phyloP scores from a whole-genome alignment of 805 yeast genomes.

The Yamadazyma tumulicola region DNA sequence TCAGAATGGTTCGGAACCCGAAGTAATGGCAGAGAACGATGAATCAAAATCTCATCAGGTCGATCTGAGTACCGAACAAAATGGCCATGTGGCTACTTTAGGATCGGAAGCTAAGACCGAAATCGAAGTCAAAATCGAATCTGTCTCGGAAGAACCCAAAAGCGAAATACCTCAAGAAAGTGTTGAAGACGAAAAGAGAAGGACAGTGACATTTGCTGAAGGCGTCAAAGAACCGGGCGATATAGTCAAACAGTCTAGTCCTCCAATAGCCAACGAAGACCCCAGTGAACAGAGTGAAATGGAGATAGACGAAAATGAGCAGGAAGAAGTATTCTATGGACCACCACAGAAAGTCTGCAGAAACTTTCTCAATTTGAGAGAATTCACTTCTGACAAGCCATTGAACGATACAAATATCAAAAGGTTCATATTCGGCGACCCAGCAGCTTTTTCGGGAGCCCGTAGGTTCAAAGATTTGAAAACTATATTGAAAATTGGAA shows the following conservation, averaged over 20 bases:
- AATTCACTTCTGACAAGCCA: constrained; percentile 36
- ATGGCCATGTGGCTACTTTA: no score
- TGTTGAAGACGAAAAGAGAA: constrained; percentile 3
- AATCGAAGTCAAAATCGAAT: background rate
- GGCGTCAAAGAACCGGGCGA: constrained; percentile 6
- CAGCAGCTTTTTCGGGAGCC: constrained; percentile 49
- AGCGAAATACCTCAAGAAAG: background rate
- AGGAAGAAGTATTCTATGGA: constrained; percentile 50
- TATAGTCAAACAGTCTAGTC: constrained; percentile 1
- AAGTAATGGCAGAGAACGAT: background rate
- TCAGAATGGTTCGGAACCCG: no score
- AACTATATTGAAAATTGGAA: constrained; percentile 43
- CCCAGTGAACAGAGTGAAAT: constrained; percentile 1
- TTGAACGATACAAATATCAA: constrained; percentile 26
- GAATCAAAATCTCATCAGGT: no score
- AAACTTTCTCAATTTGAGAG: constrained; percentile 52
- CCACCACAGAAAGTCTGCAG: constrained; percentile 62
- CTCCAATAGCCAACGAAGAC: constrained; percentile 1
- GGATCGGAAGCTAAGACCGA: background rate
- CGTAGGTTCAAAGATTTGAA: constrained; percentile 54
- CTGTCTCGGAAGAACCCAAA: background rate
- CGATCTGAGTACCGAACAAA: background rate
- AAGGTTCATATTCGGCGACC: constrained; percentile 55
- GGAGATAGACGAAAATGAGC: constrained; percentile 5
- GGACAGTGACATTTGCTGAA: constrained; percentile 13